Conservation (phyloP, 306 rosid genomes). For the Ochetophila trinervis region DNA sequence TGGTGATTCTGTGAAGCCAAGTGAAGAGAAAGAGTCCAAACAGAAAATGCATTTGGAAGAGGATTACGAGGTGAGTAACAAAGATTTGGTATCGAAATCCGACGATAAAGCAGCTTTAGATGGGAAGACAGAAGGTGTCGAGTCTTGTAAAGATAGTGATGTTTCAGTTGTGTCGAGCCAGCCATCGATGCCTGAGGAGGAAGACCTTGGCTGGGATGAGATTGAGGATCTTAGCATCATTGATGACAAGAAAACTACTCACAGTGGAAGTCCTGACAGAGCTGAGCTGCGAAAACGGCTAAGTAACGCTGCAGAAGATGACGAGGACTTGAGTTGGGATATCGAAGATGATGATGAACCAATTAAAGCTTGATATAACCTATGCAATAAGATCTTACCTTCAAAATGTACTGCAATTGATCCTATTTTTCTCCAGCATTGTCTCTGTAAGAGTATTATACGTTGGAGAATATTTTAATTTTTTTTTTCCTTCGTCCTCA, state of each 20-base stretch:
- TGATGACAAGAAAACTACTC: constrained; percentile 52
- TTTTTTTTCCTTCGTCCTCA: not conserved
- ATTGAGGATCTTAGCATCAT: constrained; percentile 79
- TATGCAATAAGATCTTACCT: not conserved
- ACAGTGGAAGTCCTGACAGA: constrained; percentile 33
- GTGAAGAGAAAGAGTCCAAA: constrained; percentile 25
- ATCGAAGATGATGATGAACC: constrained; percentile 67
- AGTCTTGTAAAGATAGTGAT: constrained; percentile 37
- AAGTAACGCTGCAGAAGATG: constrained; percentile 60
- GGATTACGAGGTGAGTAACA: constrained; percentile 35
- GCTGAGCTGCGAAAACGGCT: constrained; percentile 60
- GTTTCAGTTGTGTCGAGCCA: constrained; percentile 32
- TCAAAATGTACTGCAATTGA: constrained; percentile 13
- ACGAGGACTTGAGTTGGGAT: constrained; percentile 92
- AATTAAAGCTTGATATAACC: constrained; percentile 40
- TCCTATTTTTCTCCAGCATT: constrained; percentile 20
- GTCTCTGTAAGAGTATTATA: constrained; percentile 23
- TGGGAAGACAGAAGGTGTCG: constrained; percentile 33
- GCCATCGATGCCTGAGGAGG: constrained; percentile 45
- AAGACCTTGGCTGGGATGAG: constrained; percentile 93
- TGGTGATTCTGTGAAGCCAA: constrained; percentile 18
- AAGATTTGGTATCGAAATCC: constrained; percentile 23
- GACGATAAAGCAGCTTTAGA: constrained; percentile 33
- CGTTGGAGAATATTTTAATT: constrained; percentile 6
- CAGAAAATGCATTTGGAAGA: constrained; percentile 24